Base-by-base conservation (phyloP, 163 green algal genomes). In the Volvox carteri region DNA sequence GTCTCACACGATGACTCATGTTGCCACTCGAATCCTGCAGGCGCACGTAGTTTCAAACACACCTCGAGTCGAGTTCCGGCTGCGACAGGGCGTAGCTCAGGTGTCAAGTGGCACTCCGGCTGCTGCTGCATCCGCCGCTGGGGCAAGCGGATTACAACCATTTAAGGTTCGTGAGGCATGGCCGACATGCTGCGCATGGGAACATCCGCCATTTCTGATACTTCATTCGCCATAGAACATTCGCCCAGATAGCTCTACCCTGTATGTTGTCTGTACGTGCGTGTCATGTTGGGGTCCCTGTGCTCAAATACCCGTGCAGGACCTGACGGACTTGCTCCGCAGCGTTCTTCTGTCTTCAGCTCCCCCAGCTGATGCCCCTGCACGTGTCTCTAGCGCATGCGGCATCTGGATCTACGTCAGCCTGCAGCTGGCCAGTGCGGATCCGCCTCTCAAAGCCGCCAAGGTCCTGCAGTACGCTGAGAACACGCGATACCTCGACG, bases 401-500 rank as follows among this genome's bases (percentile, higher is more conserved):
- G 83, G 83, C 23, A 88, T 88, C 50, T 88, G 83, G 83, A 52
- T 81, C 6, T 88, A 75, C 50, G 68, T 88, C 18, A 39, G 68
- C 28, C 68, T 88, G 30, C 83, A 88, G 50, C 83, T 88, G 48
- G 83, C 83, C n/a, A 77, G 62, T 23, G 68, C 37, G 5, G 50
- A 88, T n/a, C 83, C 83, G 1, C 50, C 48, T 2, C 67, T 88
- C 12, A 88, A 88, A 48, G 83, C 67, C 3, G 83, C 83, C 25
- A 73, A 60, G 68, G 83, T 88, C 30, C 68, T 88, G 83, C 83
- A 88, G 68, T 88, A 83, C 68, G 83, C 83, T 19, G 83, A 88
- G 35, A 72, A 88, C 68, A 88, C 83, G 12, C 35, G 37, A 4
- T 88, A 88, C 35, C 83, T 88, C 48, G 83, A 81, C 16, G 68